Evolutionary conservation across 805 yeast species (phyloP).

Genomic region (Candida berthetii): DNA sequence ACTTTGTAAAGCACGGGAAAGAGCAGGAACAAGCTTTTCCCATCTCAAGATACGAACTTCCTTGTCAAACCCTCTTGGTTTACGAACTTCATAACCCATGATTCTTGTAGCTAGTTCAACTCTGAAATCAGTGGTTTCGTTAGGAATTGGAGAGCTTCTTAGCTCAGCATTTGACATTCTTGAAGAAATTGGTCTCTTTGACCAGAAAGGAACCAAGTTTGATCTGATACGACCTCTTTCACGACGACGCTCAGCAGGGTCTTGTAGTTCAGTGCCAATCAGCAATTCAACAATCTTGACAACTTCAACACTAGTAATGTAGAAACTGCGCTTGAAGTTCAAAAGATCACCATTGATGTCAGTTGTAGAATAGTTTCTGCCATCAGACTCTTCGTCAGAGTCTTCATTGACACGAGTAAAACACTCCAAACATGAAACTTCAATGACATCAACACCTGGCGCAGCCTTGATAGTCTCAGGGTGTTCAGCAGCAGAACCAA

Average conservation of each 20-base stretch:
- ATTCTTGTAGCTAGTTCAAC: constrained; percentile 57
- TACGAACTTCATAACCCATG: constrained; percentile 55
- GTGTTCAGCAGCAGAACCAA: constrained; percentile 44
- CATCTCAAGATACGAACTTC: constrained; percentile 58
- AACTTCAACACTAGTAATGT: constrained; percentile 63
- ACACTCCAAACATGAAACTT: constrained; percentile 55
- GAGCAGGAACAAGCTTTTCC: constrained; percentile 54
- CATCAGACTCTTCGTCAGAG: constrained; percentile 14
- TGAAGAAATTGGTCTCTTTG: constrained; percentile 50
- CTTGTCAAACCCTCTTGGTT: constrained; percentile 65
- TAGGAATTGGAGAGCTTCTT: constrained; percentile 17
- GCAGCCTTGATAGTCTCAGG: constrained; percentile 33
- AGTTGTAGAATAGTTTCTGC: constrained; percentile 3
- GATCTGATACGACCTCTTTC: constrained; percentile 65
- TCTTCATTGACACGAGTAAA: constrained; percentile 24
- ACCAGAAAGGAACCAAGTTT: constrained; percentile 64
- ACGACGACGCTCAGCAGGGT: constrained; percentile 46
- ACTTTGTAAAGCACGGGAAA: constrained; percentile 58
- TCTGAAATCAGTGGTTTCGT: constrained; percentile 26
- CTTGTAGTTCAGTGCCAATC: constrained; percentile 41
- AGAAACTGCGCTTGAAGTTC: constrained; percentile 19
- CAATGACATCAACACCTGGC: constrained; percentile 42
- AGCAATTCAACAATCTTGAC: constrained; percentile 57
- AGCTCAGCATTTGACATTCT: constrained; percentile 12
- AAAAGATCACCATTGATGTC: constrained; percentile 21